Conservation (phyloP, 805 yeast species). For the Hanseniaspora osmophila region DNA sequence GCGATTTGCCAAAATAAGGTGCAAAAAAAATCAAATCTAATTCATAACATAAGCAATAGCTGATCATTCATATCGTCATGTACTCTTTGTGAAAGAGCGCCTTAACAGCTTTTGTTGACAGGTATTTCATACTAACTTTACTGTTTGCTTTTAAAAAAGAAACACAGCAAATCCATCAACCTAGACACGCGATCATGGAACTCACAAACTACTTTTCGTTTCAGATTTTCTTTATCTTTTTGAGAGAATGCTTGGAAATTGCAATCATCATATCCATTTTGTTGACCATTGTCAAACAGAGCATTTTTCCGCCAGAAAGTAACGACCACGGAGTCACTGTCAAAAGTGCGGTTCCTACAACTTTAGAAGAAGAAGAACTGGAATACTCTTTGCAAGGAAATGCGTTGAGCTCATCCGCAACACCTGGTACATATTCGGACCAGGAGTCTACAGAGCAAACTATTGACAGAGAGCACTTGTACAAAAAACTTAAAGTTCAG, state of each 20-base stretch:
- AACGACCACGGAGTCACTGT: slow-evolving; percentile 5
- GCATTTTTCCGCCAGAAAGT: slow-evolving; percentile 24
- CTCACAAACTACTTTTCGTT: slow-evolving; percentile 46
- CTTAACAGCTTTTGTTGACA: no score
- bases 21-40: no score
- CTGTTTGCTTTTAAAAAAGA: no score
- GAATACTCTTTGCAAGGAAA: slow-evolving; percentile 3
- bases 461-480: slow-evolving; percentile 21
- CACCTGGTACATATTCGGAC: slow-evolving; percentile 1
- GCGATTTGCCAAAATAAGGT: no score
- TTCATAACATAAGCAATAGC: no score
- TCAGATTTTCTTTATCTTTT: slow-evolving; percentile 58
- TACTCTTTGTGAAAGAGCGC: no score
- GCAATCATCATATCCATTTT: slow-evolving; percentile 65
- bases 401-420: slow-evolving; percentile 6
- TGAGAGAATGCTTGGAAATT: slow-evolving; percentile 62
- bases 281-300: slow-evolving; percentile 56
- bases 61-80: no score
- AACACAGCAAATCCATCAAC: not conserved
- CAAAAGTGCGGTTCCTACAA: not conserved
- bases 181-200: slow-evolving; percentile 8
- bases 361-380: slow-evolving; percentile 1
- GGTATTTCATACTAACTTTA: no score
- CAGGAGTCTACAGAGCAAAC: slow-evolving; percentile 21
- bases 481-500: slow-evolving; percentile 42